phyloP scores from a whole-genome alignment of 139 green algal species.

The Chlorella vulgaris region DNA sequence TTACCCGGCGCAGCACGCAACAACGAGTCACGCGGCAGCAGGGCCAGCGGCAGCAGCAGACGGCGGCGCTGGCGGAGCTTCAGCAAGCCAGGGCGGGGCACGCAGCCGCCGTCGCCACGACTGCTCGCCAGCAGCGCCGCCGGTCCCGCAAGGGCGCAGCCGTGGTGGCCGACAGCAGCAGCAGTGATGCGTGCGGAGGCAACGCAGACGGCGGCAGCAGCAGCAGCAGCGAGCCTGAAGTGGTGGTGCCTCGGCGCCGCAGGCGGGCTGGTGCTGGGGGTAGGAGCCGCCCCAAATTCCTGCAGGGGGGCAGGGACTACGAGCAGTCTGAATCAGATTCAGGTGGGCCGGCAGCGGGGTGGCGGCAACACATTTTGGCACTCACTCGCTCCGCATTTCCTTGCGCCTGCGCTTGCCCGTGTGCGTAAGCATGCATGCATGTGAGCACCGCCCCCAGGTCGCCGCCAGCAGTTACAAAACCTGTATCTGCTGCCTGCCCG shows the following conservation, averaged over 20 bases:
- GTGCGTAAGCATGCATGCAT: too few species aligned
- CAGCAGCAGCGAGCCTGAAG: background rate
- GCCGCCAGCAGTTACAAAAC: too few species aligned
- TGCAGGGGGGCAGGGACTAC: constrained; percentile 8
- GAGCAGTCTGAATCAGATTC: constrained; percentile 11
- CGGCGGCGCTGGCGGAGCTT: background rate
- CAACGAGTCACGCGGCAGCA: background rate
- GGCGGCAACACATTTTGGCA: background rate
- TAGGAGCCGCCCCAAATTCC: background rate
- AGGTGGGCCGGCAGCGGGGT: background rate
- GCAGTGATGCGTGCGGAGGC: background rate
- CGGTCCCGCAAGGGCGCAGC: background rate
- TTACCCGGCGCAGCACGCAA: too few species aligned
- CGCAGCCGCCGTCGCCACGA: background rate
- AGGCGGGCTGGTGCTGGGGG: background rate
- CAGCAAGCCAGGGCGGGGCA: background rate
- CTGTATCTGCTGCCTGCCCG: background rate
- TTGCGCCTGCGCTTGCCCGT: too few species aligned
- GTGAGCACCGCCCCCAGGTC: too few species aligned
- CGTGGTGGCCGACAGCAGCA: background rate
- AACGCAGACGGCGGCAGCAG: background rate
- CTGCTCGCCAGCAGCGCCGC: background rate
- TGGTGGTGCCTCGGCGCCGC: background rate
- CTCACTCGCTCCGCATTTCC: background rate
- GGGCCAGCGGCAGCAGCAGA: background rate